phyloP scores from a whole-genome alignment of 139 green algal genomes.

The Ettlia oleoabundans region DNA sequence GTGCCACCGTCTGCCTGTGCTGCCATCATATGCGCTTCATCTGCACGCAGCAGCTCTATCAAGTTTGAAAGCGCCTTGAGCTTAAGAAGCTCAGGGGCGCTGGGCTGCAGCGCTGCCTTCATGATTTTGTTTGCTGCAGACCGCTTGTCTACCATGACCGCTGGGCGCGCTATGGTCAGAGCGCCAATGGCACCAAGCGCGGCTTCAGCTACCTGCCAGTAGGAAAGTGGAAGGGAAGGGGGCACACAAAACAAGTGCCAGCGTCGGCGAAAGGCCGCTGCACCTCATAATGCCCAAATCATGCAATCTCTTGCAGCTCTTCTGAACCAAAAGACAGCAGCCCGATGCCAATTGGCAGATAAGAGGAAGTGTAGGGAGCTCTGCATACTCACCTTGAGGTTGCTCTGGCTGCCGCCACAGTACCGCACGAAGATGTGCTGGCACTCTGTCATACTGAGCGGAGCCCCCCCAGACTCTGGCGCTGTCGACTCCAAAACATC shows the following conservation, averaged over 20 bases:
- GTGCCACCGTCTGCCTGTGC: constrained; percentile 51
- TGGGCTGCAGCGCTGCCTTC: constrained; percentile 43
- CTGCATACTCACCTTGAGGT: not conserved
- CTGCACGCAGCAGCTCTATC: constrained; percentile 73
- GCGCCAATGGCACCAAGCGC: constrained; percentile 73
- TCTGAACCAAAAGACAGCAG: no score
- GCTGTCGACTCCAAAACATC: constrained; percentile 55
- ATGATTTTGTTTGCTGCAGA: constrained; percentile 32
- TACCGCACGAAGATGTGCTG: constrained; percentile 56
- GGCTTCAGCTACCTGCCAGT: constrained; percentile 50
- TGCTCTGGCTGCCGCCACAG: constrained; percentile 15
- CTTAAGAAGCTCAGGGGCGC: constrained; percentile 55
- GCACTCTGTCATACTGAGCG: constrained; percentile 37
- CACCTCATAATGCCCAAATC: no score
- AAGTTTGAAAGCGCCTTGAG: constrained; percentile 68
- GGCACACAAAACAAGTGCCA: not conserved
- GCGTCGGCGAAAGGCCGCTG: no score
- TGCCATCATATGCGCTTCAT: constrained; percentile 64
- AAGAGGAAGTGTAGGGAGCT: no score
- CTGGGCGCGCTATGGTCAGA: constrained; percentile 70
- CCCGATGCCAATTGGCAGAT: no score
- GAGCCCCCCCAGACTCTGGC: not conserved
- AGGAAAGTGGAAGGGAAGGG: not conserved
- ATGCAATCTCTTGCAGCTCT: no score
- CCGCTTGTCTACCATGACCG: constrained; percentile 52